Evolutionary conservation across 2,329 filamentous ascomycete species (phyloP).

Genomic region (Aspergillus pseudoviridinutans): DNA sequence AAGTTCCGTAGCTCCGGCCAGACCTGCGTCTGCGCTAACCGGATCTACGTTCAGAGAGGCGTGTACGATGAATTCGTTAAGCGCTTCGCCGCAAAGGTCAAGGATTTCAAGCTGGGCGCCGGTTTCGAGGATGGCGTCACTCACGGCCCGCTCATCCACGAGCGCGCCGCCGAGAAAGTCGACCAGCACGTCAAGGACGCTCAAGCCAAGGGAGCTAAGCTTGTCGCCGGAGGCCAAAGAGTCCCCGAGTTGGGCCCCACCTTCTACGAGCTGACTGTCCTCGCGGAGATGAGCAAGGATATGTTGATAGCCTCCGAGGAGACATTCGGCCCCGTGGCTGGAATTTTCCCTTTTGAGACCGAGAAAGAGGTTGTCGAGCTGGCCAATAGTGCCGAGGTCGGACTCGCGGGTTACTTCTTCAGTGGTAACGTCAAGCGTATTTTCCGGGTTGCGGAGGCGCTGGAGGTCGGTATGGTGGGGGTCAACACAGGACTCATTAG

Average conservation of each 20-base stretch:
- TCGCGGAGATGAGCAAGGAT: constrained; percentile 77
- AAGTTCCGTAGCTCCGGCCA: constrained; percentile 96
- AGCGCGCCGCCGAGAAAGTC: constrained; percentile 74
- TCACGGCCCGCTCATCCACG: constrained; percentile 62
- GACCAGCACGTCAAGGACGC: constrained; percentile 77
- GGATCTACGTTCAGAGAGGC: constrained; percentile 51
- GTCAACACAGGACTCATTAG: constrained; percentile 69
- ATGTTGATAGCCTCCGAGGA: constrained; percentile 86
- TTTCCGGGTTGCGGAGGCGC: constrained; percentile 58
- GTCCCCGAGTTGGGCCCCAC: constrained; percentile 72
- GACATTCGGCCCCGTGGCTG: constrained; percentile 92
- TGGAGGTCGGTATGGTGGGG: constrained; percentile 50
- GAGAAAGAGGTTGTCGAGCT: constrained; percentile 83
- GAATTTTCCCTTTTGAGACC: constrained; percentile 80
- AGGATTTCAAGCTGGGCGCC: constrained; percentile 44
- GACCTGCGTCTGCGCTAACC: constrained; percentile 81
- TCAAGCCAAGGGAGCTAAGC: constrained; percentile 68
- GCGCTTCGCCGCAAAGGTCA: constrained; percentile 53
- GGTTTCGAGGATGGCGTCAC: constrained; percentile 46
- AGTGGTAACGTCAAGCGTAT: constrained; percentile 57
- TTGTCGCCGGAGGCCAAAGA: constrained; percentile 71
- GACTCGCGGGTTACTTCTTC: constrained; percentile 93
- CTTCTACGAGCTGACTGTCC: constrained; percentile 87
- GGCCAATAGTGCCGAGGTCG: constrained; percentile 79
- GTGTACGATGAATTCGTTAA: constrained; percentile 52